Base-by-base conservation (phyloP, 129 eudicot species). In the Kitagawia praeruptora region DNA sequence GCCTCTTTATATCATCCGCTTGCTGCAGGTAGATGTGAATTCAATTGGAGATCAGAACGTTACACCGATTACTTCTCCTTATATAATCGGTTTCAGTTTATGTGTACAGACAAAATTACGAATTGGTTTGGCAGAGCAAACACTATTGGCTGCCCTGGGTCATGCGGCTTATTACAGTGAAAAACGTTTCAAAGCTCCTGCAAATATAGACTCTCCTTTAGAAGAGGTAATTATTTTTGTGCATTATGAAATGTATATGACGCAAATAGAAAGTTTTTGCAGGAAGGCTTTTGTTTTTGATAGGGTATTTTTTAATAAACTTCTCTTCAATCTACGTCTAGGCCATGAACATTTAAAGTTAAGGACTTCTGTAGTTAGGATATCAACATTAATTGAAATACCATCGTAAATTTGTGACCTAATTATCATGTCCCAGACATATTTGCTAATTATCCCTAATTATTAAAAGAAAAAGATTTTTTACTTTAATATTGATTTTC, bases 101-200 rank as follows among this genome's bases (percentile, higher is more conserved):
- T 28, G 58, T 77, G 6, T 84, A 87, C 89, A 94, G 98, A 77
- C 89, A 71, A 94, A 94, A 84, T 80, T 94, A 79, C 89, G 98
- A 56, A 91, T 92, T 74, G 96, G 97, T 81, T 85, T 91, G 84
- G 98, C 93, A 41, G 96, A 91, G 84, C 93, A 94, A 87, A 94
- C 98, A 14, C 92, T 94, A 31, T 86, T 94, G 81, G 78, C 88
- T 64, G 97, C 98, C 44, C 79, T 94, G 40, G 97, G 97, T 25
- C 92, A 94, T 86, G 98, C 98, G 69, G 89, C 89, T 74, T 86
- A 85, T 18, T 90, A 90, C 76, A 63, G 93, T 25, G 91, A 89
- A 75, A 87, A 87, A 69, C 86, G 87, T 79, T 85, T 88, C n/a
- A 42, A 83, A 48, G 82, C 88, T 46, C 85, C 98, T 53, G 48